phyloP scores from a whole-genome alignment of 2,329 filamentous ascomycete species.

The Didymella keratinophila region DNA sequence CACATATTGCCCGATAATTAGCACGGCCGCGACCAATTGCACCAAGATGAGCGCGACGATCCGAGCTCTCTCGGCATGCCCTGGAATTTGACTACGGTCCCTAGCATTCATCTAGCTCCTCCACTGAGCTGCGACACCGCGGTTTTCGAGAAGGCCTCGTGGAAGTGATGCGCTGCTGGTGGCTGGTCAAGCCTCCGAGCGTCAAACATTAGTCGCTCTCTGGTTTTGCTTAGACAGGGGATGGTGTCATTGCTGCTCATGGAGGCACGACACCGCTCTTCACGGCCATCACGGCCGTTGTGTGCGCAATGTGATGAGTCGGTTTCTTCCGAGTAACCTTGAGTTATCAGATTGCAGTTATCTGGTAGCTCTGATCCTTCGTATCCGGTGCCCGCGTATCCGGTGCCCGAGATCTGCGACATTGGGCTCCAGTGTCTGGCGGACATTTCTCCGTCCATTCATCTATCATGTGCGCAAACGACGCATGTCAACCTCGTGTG shows the following conservation, averaged over 20 bases:
- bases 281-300: constrained; percentile 10
- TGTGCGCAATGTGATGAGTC: constrained; percentile 5
- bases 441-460: constrained; percentile 9
- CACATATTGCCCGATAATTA: constrained; percentile 36
- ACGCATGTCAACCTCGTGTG: constrained; percentile 27
- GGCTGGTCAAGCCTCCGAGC: constrained; percentile 22
- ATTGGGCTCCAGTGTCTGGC: constrained; percentile 25
- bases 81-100: constrained; percentile 22
- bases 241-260: constrained; percentile 4
- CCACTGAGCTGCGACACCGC: constrained; percentile 26
- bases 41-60: constrained; percentile 29
- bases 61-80: constrained; percentile 27
- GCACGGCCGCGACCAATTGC: constrained; percentile 32
- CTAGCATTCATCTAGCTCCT: constrained; percentile 21
- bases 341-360: constrained; percentile 9
- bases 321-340: constrained; percentile 6
- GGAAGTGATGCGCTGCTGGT: constrained; percentile 43
- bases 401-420: constrained; percentile 39
- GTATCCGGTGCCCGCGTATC: constrained; percentile 29
- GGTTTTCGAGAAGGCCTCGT: constrained; percentile 45
- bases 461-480: constrained; percentile 7
- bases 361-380: constrained; percentile 4
- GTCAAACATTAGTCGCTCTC: constrained; percentile 7
- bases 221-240: constrained; percentile 10
- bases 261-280: constrained; percentile 21